Base-by-base conservation (phyloP, 345 rosid species). In the Camelina neglecta region DNA sequence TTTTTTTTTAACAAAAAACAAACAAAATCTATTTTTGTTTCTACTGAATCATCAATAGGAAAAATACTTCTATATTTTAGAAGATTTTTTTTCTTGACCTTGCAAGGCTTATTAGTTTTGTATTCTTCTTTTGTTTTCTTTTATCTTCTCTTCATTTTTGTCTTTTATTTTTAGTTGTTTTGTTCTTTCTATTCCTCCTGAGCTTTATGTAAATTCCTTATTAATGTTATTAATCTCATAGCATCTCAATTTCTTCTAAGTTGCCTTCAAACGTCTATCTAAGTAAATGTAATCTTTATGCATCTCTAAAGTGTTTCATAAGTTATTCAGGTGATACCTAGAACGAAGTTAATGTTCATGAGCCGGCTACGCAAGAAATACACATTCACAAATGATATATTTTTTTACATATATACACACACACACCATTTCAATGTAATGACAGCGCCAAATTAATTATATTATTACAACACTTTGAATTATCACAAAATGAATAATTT, bases 31-130 rank as follows among this genome's bases (percentile, higher is more conserved):
- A 16, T 0, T 0, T 65, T 74, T 56, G 7, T 2, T 21, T 13
- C 2, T 67, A 68, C 26, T 60, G 53, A 53, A n/a, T 51, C 10
- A 68, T 60, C 13, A 24, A 39, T 9, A 48, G 53, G 45, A 58
- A 66, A 26, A 67, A 0, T 9, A 26, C 16, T 62, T 72, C 6
- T 48, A 45, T 23, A 7, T 3, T 63, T 49, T 72, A 59, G 26
- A 12, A 5, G 62, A 11, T 67, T 79, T 60, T 85, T 85, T 86
- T 86, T 84, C 91, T 88, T 88, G 89, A 88, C 67, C 91, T 88
- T 88, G 89, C 93, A 88, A 88, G 93, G 8, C 88, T 84, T 33
- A 11, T 51, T 29, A 1, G 4, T 2, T 11, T 26, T 61, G 26
- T 73, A 18, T 21, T 31, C 3, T 54, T 67, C 13, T 2, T 75